phyloP scores from a whole-genome alignment of 2,329 filamentous ascomycete genomes.

The Scopulariopsis brevicaulis region DNA sequence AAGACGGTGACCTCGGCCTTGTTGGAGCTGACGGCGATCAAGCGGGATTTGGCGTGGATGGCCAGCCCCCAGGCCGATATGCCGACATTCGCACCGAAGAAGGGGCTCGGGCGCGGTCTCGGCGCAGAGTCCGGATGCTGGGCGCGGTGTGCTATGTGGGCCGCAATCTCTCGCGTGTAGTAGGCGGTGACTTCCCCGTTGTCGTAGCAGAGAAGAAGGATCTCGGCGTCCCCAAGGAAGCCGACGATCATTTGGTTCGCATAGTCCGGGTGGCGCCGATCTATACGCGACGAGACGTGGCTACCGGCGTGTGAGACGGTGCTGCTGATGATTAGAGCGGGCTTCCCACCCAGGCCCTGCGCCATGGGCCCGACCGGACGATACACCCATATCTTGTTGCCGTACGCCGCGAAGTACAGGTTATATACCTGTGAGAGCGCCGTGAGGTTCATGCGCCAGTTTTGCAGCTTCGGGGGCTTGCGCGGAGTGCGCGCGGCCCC shows the following conservation, averaged over 20 bases:
- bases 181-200: slow-evolving; percentile 67
- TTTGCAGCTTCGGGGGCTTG: slow-evolving; percentile 13
- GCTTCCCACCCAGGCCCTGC: slow-evolving; percentile 33
- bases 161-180: slow-evolving; percentile 43
- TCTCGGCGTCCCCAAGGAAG: slow-evolving; percentile 57
- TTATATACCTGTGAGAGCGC: slow-evolving; percentile 46
- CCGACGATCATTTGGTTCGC: slow-evolving; percentile 61
- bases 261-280: slow-evolving; percentile 39
- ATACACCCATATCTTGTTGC: slow-evolving; percentile 45
- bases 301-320: slow-evolving; percentile 25
- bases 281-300: slow-evolving; percentile 39
- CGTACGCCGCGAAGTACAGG: slow-evolving; percentile 51
- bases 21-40: slow-evolving; percentile 83
- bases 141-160: slow-evolving; percentile 21
- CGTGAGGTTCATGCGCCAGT: slow-evolving; percentile 42
- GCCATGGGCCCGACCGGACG: slow-evolving; percentile 30
- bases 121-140: not conserved
- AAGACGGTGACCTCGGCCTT: slow-evolving; percentile 42
- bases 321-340: slow-evolving; percentile 38
- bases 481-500: not conserved
- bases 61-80: slow-evolving; percentile 81
- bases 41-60: slow-evolving; percentile 66
- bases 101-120: slow-evolving; percentile 23
- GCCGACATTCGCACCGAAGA: slow-evolving; percentile 69
- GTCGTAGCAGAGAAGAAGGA: slow-evolving; percentile 57